A percentile compares a stretch with the other conserved stretches of the same genome.
Evolutionary conservation across 805 yeast genomes (phyloP).

Genomic region (Candida glaebosa): DNA sequence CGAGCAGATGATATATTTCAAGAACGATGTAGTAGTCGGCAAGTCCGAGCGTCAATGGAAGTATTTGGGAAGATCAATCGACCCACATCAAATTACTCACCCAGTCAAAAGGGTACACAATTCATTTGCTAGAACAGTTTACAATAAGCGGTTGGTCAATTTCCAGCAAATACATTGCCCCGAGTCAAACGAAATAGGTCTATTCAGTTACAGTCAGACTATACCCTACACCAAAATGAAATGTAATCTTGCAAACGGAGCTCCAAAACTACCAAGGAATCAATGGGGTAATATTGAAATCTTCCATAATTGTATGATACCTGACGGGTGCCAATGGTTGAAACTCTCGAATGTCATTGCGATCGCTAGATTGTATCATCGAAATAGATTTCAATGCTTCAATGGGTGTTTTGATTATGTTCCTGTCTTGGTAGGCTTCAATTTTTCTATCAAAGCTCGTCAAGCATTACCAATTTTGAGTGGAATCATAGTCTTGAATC

Average conservation of each 20-base stretch:
- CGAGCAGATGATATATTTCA: constrained; percentile 18
- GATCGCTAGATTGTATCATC: constrained; percentile 13
- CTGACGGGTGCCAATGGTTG: constrained; percentile 28
- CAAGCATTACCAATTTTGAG: constrained; percentile 23
- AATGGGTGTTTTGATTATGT: constrained; percentile 18
- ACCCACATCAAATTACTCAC: constrained; percentile 11
- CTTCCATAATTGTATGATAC: constrained; percentile 25
- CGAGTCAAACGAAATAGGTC: constrained; percentile 16
- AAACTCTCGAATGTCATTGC: constrained; percentile 18
- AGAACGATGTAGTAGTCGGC: constrained; percentile 19
- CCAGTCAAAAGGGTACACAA: constrained; percentile 19
- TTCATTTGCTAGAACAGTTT: constrained; percentile 19
- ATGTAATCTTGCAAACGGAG: constrained; percentile 8
- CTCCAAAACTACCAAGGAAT: constrained; percentile 21
- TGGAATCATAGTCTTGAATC: constrained; percentile 24
- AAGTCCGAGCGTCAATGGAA: constrained; percentile 35
- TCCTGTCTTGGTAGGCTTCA: constrained; percentile 31
- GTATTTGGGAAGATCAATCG: constrained; percentile 28
- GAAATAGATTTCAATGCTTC: not conserved
- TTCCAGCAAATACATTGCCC: constrained; percentile 12
- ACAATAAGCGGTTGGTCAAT: constrained; percentile 17
- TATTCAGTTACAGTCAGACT: constrained; percentile 29
- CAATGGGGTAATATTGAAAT: constrained; percentile 31
- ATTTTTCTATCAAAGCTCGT: constrained; percentile 19
- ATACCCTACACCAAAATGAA: constrained; percentile 18